Base-by-base conservation (phyloP, 2,329 filamentous ascomycete genomes). In the Phyllosticta citriasiana region DNA sequence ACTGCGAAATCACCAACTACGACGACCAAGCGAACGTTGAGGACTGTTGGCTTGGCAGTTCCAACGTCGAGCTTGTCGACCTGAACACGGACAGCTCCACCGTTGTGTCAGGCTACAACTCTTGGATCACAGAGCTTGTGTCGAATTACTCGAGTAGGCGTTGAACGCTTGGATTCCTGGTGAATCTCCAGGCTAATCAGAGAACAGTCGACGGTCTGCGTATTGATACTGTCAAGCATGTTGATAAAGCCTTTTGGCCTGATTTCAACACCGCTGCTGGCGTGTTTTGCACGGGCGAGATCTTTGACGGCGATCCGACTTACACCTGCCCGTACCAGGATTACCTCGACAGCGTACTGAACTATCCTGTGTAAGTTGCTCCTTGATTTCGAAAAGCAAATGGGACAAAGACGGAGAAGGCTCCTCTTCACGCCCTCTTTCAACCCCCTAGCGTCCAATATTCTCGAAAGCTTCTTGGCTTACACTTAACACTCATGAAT, bases 1-100 rank as follows among this genome's bases (percentile, higher is more conserved):
- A 79, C 67, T 88, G 86, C 71, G 67, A 68, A 2, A 77, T 83
- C 58, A 78, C 78, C 62, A 68, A 86, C 69, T 86, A 84, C 72
- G 68, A 71, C 47, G 72, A 85, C 67, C 75, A 83, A 64, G 75
- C 73, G 60, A 69, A 73, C 47, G 72, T 74, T 5, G 72, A 78
- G 63, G 60, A 71, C 57, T 81, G 82, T 69, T 82, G 81, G 79
- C 72, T 81, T 25, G 81, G 81, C 10, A 77, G 81, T 65, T 67
- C 72, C 14, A 73, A 66, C 2, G 74, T 79, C 19, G 68, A 73
- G 8, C 72, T 81, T 8, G 72, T 76, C 1, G 79, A 81, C 65
- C 66, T 81, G 35, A 72, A 73, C 25, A 81, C 78, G 7, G 75
- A 80, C 53, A 69, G 76, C 59, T 53, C 55, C 2, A 22, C 22